Evolutionary conservation across 2,329 filamentous ascomycete species (phyloP).

Genomic region (Fusarium nisikadoi): DNA sequence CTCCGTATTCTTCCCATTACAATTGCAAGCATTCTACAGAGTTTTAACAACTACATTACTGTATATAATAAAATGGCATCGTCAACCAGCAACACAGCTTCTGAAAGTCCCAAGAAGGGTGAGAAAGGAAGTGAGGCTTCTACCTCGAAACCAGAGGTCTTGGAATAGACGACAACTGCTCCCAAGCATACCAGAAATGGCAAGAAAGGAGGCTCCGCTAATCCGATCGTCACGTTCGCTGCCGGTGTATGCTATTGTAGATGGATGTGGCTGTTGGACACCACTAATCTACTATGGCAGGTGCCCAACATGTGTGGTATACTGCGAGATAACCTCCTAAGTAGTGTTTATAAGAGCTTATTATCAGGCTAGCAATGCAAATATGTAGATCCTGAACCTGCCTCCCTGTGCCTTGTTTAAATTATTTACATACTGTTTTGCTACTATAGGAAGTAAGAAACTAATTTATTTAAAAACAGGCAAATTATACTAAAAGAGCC

Average conservation of each 20-base stretch:
- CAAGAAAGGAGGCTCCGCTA: rapidly evolving
- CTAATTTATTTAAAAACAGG: too few species aligned
- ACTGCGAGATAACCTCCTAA: not conserved
- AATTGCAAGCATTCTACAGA: too few species aligned
- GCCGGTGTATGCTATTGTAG: not conserved
- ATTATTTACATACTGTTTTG: too few species aligned
- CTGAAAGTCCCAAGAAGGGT: not conserved
- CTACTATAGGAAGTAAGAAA: too few species aligned
- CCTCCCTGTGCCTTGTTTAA: too few species aligned
- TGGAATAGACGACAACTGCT: rapidly evolving
- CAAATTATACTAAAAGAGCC: too few species aligned
- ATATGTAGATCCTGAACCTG: rapidly evolving
- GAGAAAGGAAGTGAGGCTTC: too few species aligned
- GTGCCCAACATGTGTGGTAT: too few species aligned
- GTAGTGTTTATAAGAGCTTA: rapidly evolving
- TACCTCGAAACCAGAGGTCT: not conserved
- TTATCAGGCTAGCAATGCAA: rapidly evolving
- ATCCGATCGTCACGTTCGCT: not conserved
- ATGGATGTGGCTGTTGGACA: not conserved
- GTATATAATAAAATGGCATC: not conserved
- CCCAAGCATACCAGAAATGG: rapidly evolving
- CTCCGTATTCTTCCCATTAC: rapidly evolving
- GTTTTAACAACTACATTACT: rapidly evolving
- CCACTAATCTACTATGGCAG: not conserved
- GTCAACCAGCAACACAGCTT: too few species aligned